Evolutionary conservation across 352 stramenopile genomes (phyloP).

Genomic region (Phytophthora pinifolia): DNA sequence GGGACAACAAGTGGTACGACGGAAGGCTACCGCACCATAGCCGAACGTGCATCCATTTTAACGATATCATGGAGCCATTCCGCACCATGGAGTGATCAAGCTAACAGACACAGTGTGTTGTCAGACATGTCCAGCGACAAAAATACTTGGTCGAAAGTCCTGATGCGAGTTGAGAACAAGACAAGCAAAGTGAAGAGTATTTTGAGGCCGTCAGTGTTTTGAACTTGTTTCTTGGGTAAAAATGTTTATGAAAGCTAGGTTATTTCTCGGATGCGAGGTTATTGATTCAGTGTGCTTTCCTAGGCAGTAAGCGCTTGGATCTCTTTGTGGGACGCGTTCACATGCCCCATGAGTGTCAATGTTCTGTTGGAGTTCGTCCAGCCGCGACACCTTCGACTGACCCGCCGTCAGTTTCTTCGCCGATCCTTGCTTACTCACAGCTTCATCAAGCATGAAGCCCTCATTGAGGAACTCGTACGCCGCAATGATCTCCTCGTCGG

Average conservation of each 20-base stretch:
- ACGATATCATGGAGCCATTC: conserved; percentile 26
- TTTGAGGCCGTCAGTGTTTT: background rate
- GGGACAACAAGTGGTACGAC: conserved; percentile 33
- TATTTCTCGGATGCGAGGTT: background rate
- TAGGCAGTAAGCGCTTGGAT: background rate
- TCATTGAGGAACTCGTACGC: conserved; percentile 5
- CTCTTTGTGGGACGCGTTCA: conserved; percentile 4
- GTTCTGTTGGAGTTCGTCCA: background rate
- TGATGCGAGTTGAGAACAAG: too few species aligned
- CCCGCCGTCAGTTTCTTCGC: background rate
- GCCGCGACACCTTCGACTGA: background rate
- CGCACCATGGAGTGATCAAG: background rate
- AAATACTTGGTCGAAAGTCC: conserved; percentile 5
- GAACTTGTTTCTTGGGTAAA: too few species aligned
- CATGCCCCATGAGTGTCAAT: background rate
- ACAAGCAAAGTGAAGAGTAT: too few species aligned
- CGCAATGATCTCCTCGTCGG: background rate
- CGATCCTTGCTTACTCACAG: conserved; percentile 1
- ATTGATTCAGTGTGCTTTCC: background rate
- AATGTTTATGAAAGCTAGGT: too few species aligned
- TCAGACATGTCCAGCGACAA: conserved; percentile 6
- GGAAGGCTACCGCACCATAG: conserved; percentile 56
- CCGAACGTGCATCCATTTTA: conserved; percentile 36
- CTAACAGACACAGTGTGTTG: background rate
- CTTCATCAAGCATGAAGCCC: conserved; percentile 2